Percentiles rank a stretch among this genome's conserved stretches.
phyloP scores from a whole-genome alignment of 306 rosid species.

The Lathyrus tuberosus region DNA sequence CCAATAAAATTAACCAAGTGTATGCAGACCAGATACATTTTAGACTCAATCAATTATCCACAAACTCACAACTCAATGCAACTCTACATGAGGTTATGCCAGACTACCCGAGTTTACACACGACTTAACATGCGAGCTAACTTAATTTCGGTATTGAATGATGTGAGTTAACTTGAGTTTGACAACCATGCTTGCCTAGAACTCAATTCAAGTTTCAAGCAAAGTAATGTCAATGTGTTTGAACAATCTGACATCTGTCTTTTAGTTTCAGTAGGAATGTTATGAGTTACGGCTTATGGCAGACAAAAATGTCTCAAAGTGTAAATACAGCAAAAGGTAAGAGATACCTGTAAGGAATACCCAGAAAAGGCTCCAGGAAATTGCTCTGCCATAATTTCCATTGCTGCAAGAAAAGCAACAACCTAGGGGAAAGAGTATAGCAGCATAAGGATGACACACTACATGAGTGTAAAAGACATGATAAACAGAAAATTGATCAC shows the following conservation, averaged over 20 bases:
- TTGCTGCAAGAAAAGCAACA: constrained; percentile 96
- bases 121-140: neutral
- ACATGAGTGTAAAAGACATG: constrained; percentile 1
- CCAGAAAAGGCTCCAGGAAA: constrained; percentile 97
- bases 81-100: no score
- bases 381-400: constrained; percentile 95
- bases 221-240: neutral
- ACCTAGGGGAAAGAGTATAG: constrained; percentile 54
- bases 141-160: neutral
- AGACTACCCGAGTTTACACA: neutral
- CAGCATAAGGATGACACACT: constrained; percentile 41
- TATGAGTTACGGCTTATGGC: neutral
- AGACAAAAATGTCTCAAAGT: neutral
- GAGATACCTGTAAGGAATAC: constrained; percentile 77
- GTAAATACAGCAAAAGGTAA: constrained; percentile 13
- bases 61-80: neutral
- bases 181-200: neutral
- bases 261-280: constrained; percentile 1
- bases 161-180: neutral
- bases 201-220: constrained; percentile 9
- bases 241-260: neutral
- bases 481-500: constrained; percentile 1
- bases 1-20: neutral
- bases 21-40: neutral
- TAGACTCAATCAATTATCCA: neutral